Conservation (phyloP, 768 basidiomycete genomes). For the Aureoboletus auriporus region DNA sequence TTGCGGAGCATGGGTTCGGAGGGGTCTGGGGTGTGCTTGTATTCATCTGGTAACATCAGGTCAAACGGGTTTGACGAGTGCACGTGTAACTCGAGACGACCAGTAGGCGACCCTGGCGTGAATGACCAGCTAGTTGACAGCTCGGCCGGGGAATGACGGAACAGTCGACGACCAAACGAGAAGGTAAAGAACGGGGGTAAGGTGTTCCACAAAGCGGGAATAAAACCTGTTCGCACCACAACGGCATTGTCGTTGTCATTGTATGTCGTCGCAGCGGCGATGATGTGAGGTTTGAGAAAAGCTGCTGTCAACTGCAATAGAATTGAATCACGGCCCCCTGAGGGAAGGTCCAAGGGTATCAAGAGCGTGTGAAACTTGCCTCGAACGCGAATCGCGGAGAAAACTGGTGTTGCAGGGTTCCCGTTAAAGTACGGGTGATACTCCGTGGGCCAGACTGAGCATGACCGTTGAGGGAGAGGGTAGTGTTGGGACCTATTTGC, state of each 20-base stretch:
- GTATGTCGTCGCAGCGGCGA: slow-evolving; percentile 45
- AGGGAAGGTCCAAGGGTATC: slow-evolving; percentile 6
- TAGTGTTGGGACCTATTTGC: slow-evolving; percentile 44
- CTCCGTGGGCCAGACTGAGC: slow-evolving; percentile 24
- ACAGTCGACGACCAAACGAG: slow-evolving; percentile 48
- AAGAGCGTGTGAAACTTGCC: slow-evolving; percentile 30
- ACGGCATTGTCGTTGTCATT: slow-evolving; percentile 45
- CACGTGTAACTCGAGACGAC: slow-evolving; percentile 39
- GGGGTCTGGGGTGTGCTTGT: slow-evolving; percentile 18
- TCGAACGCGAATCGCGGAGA: slow-evolving; percentile 58
- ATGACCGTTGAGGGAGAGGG: slow-evolving; percentile 36
- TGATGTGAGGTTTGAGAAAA: slow-evolving; percentile 38
- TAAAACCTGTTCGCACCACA: slow-evolving; percentile 34
- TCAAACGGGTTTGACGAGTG: slow-evolving; percentile 41
- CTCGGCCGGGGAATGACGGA: slow-evolving; percentile 42
- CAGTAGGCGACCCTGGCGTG: slow-evolving; percentile 18
- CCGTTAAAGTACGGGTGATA: slow-evolving; percentile 46
- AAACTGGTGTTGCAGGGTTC: slow-evolving; percentile 73
- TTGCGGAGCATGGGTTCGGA: slow-evolving; percentile 21
- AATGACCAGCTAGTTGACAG: slow-evolving; percentile 38
- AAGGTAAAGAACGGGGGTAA: slow-evolving; percentile 41
- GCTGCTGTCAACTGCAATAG: slow-evolving; percentile 35
- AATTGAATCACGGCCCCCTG: slow-evolving; percentile 13
- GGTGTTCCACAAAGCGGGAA: slow-evolving; percentile 30
- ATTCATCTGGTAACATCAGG: slow-evolving; percentile 24